Evolutionary conservation across 2,329 filamentous ascomycete species (phyloP).

Genomic region (Claviceps pazoutovae): DNA sequence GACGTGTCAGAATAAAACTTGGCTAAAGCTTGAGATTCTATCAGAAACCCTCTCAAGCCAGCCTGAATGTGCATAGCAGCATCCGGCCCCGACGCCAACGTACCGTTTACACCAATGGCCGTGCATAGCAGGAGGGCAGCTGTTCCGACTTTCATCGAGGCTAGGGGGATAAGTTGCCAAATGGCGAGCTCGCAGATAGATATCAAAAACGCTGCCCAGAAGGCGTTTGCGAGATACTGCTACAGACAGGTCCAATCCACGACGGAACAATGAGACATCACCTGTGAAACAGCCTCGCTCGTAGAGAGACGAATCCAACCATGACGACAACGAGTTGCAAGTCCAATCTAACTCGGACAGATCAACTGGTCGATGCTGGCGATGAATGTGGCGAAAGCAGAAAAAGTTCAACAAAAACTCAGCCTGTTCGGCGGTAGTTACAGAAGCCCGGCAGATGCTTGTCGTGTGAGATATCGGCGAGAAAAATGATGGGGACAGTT

Average conservation of each 20-base stretch:
- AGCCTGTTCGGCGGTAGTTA: not conserved
- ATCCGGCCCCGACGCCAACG: not conserved
- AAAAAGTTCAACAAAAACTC: not conserved
- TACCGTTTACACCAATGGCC: slow-evolving; percentile 6
- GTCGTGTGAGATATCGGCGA: not conserved
- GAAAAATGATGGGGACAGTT: not conserved
- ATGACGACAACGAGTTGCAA: not conserved
- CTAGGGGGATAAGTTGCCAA: not conserved
- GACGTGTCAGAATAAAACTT: not conserved
- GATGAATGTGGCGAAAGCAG: not conserved
- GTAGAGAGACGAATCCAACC: slow-evolving; percentile 1
- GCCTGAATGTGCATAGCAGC: not conserved
- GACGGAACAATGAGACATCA: slow-evolving; percentile 3
- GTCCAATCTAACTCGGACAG: not conserved
- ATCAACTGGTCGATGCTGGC: not conserved
- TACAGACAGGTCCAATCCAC: not conserved
- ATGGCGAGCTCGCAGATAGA: not conserved
- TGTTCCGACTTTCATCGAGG: slow-evolving; percentile 9
- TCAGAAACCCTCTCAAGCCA: not conserved
- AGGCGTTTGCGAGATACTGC: too few relatives aligned
- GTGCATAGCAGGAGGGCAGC: slow-evolving; percentile 7
- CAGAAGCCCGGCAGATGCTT: not conserved
- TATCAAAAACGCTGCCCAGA: too few relatives aligned
- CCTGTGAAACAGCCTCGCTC: slow-evolving; percentile 1
- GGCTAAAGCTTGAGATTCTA: not conserved